Conservation (phyloP, 2,329 filamentous ascomycete genomes). For the Cryphonectria parasitica region DNA sequence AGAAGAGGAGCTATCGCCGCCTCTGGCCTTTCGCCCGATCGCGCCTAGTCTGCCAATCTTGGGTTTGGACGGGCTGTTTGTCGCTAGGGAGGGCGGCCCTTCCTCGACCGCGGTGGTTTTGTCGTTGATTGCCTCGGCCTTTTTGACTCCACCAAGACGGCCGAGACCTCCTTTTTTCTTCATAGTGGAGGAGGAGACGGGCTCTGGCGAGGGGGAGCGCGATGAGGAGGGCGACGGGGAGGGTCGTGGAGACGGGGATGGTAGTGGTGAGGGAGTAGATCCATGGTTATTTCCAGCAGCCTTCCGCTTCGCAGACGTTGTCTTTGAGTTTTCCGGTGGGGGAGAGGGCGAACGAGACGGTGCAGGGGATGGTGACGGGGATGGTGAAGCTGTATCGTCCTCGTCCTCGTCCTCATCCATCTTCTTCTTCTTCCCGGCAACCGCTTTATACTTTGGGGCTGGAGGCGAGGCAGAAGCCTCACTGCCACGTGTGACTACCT, state of each 20-base stretch:
- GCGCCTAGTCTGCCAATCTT: constrained; percentile 7
- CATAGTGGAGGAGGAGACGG: constrained; percentile 6
- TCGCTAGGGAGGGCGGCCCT: background rate
- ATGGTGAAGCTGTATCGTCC: constrained; percentile 8
- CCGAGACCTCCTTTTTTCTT: constrained; percentile 16
- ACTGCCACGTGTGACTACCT: background rate
- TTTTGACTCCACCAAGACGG: constrained; percentile 18
- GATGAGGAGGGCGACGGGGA: constrained; percentile 19
- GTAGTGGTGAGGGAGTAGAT: constrained; percentile 2
- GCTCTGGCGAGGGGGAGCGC: constrained; percentile 20
- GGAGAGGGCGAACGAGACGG: too few species aligned
- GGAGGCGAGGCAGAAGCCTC: background rate
- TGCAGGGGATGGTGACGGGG: constrained; percentile 3
- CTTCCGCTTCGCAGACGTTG: background rate
- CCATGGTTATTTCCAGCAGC: background rate
- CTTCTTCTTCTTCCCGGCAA: background rate
- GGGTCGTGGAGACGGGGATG: constrained; percentile 17
- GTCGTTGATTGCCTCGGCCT: background rate
- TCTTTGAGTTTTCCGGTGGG: background rate
- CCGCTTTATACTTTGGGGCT: constrained; percentile 47
- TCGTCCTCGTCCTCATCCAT: background rate
- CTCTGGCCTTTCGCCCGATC: constrained; percentile 1
- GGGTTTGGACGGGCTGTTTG: background rate
- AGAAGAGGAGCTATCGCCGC: constrained; percentile 5
- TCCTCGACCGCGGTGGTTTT: background rate